Base-by-base conservation (phyloP, 768 basidiomycete species). In the Amanita inopinata region DNA sequence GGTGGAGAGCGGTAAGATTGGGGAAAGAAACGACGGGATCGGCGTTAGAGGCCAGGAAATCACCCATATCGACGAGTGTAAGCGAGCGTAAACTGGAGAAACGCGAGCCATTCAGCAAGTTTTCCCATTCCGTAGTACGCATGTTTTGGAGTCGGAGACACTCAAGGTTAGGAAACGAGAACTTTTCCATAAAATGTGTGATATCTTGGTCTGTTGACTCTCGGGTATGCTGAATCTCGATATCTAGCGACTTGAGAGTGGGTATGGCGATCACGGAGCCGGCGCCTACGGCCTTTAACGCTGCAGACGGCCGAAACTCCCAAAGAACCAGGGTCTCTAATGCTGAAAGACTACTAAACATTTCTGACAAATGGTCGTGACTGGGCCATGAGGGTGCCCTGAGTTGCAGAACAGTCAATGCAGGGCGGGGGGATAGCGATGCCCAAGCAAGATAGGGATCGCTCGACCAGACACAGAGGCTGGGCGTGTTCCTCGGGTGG, bases 371-470 rank as follows among this genome's bases (percentile, higher is more conserved):
- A n/a, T 41, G 41, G 2, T 40, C 30, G 32, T 50, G 44, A 15
- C 35, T 23, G 3, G 56, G 56, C 51, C 59, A 58, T 3, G 28
- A 30, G 8, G 52, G 53, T 5, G 48, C 43, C 5, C 44, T 49
- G 6, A 61, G 49, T 40, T 58, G 57, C 18, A 62, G 55, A 11
- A 53, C 54, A 15, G 43, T 54, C 33, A 63, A 34, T 17, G 35
- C 36, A 38, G 45, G 31, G 34, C 38, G 19, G 2, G 45, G 45
- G 10, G 45, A 23, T 3, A 61, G 25, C 8, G 55, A 51, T 9
- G 30, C 31, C 31, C 40, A 57, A 5, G 60, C 59, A 5, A 49
- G 36, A 17, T 48, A 47, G 11, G 60, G 17, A 28, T 52, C 49
- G 12, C 52, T 53, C 2, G 52, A 39, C 6, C 46, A 48, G 4